These are phyloP conservation scores for Scedosporium minutisporum DNA, from an alignment of 2,329 filamentous ascomycete species.

Conservation along the genomic window DNA sequence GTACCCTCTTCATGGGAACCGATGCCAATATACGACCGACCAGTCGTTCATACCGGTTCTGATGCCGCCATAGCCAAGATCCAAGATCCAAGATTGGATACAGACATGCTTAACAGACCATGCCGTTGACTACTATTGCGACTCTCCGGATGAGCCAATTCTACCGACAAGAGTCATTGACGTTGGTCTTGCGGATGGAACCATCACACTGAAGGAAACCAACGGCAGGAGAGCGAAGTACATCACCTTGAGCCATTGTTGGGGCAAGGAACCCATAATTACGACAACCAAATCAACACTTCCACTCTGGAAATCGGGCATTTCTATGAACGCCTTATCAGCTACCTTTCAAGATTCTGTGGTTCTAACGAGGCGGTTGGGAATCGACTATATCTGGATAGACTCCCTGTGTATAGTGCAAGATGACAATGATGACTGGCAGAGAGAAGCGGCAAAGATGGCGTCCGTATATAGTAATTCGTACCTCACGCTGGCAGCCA, in stretches of 20 bases:
- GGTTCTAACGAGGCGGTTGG: background rate
- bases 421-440: background rate
- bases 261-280: background rate
- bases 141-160: background rate
- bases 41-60: background rate
- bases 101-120: background rate
- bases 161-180: background rate
- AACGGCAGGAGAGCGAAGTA: background rate
- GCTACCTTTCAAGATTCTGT: slow-evolving; percentile 1
- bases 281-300: background rate
- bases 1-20: background rate
- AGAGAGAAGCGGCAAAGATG: background rate
- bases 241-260: slow-evolving; percentile 6
- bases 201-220: background rate
- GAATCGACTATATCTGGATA: slow-evolving; percentile 9
- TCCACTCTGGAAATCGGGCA: background rate
- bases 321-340: background rate
- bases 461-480: background rate
- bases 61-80: background rate
- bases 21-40: background rate
- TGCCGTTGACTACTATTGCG: background rate
- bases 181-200: background rate
- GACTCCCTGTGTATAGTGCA: slow-evolving; percentile 6
- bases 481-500: background rate
- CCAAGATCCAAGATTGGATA: background rate